Conservation (phyloP, 139 green algal genomes). For the Chlamydomonas sp. region DNA sequence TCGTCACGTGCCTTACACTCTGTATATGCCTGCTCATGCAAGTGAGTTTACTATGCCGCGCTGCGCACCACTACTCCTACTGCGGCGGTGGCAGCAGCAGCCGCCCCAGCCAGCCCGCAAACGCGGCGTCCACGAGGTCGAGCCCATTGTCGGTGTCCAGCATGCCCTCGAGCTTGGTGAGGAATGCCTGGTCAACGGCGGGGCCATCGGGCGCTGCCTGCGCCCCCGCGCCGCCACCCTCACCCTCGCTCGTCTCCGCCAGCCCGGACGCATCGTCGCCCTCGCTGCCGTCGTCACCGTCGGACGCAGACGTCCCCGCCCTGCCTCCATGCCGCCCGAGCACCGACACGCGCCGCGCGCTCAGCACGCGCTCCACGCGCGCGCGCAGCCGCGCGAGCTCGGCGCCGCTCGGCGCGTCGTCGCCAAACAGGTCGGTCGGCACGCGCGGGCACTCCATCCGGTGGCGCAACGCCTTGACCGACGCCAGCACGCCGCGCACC, state of each 20-base stretch:
- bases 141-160: constrained; percentile 21
- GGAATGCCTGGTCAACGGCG: constrained; percentile 21
- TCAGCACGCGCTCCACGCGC: constrained; percentile 18
- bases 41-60: neutral
- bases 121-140: constrained; percentile 16
- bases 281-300: neutral
- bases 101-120: constrained; percentile 25
- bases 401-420: constrained; percentile 2
- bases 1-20: no score
- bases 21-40: neutral
- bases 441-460: constrained; percentile 26
- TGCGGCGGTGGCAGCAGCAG: no score
- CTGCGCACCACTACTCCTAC: no score
- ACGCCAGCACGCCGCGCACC: constrained; percentile 21
- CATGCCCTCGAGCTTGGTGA: constrained; percentile 29
- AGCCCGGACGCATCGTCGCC: neutral
- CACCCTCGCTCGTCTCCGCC: neutral
- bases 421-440: constrained; percentile 29
- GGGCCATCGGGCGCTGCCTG: constrained; percentile 4
- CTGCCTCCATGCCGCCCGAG: neutral
- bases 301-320: neutral
- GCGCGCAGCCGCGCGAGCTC: constrained; percentile 21
- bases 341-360: neutral
- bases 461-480: constrained; percentile 14
- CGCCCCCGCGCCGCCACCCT: neutral